Evolutionary conservation across 2,329 filamentous ascomycete species (phyloP), one percentile per base, ranked within the genome.

Genomic region (Didymella arachidicola): DNA sequence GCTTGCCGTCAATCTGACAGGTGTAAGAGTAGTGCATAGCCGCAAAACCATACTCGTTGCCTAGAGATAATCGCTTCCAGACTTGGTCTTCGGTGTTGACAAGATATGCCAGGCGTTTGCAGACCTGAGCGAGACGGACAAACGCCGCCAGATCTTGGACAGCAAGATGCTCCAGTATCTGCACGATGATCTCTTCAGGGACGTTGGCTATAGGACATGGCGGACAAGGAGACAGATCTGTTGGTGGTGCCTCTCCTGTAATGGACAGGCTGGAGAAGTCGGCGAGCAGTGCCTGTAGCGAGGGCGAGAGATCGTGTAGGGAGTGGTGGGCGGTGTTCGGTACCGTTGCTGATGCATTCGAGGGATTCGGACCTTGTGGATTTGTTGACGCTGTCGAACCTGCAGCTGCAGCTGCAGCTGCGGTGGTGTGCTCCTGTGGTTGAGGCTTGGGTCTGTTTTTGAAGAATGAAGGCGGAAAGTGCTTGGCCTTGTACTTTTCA

Each of bases 71-170:
- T 18, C 87, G 85, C 59, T 89, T 91, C 93, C 95, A 99, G 68
- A 97, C 90, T 42, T 85, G 85, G 68, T 97, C 89, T 74, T 98
- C 93, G 6, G 90, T 91, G 29, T 87, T 83, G 48, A 96, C 89
- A 19, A 98, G 85, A 73, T 90, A 97, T 22, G 94, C 93, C 42
- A 98, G 81, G 14, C 89, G 87, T 75, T 92, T 96, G 81, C 94
- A 98, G 2, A 97, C 93, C 62, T 89, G 86, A 0, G 92, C 84
- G 16, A 93, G 81, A 25, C 91, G 89, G 19, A 84, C 85, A 67
- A 96, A 93, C 38, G 90, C 86, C 3, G 89, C 89, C 0, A 96
- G 83, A 65, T 99, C 95, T 29, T 81, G 72, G 43, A 90, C 73
- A 1, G 92, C 93, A 0, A 95, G 79, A 58, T 92, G 86, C 10